Evolutionary conservation across 768 basidiomycete genomes (phyloP).

Genomic region (Sarcomyxa edulis): DNA sequence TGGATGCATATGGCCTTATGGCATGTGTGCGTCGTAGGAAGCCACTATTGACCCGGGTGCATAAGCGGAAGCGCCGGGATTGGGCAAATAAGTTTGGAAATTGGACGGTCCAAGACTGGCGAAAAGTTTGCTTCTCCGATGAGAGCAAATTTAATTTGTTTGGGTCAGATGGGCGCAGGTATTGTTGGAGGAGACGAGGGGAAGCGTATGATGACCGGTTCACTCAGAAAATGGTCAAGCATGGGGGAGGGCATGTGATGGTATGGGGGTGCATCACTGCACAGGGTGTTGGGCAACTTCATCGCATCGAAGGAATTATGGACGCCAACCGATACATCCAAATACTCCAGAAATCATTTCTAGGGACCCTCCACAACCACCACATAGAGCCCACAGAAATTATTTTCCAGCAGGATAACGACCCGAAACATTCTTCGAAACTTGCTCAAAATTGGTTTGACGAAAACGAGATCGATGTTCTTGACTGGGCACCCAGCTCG

Average conservation of each 20-base stretch:
- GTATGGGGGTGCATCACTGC: constrained; percentile 24
- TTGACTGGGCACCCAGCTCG: constrained; percentile 23
- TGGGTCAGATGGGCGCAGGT: constrained; percentile 12
- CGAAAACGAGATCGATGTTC: constrained; percentile 14
- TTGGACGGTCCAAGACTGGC: constrained; percentile 12
- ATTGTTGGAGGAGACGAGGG: constrained; percentile 16
- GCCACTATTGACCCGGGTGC: constrained; percentile 15
- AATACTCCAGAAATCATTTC: constrained; percentile 17
- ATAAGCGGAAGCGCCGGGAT: constrained; percentile 10
- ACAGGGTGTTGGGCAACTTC: constrained; percentile 17
- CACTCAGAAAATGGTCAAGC: constrained; percentile 18
- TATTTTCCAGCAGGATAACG: constrained; percentile 22
- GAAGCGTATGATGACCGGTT: constrained; percentile 19
- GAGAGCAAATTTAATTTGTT: constrained; percentile 19
- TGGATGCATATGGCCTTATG: constrained; percentile 9
- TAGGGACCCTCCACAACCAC: constrained; percentile 14
- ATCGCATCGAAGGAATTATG: constrained; percentile 20
- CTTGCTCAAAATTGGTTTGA: constrained; percentile 17
- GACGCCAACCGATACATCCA: constrained; percentile 18
- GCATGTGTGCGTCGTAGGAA: constrained; percentile 19
- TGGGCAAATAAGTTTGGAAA: constrained; percentile 13
- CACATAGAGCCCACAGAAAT: constrained; percentile 6
- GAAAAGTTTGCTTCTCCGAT: constrained; percentile 20
- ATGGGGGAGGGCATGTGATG: constrained; percentile 21
- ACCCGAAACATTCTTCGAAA: constrained; percentile 17